phyloP scores from a whole-genome alignment of 2,329 filamentous ascomycete species.

The Allantophomopsis lycopodina region DNA sequence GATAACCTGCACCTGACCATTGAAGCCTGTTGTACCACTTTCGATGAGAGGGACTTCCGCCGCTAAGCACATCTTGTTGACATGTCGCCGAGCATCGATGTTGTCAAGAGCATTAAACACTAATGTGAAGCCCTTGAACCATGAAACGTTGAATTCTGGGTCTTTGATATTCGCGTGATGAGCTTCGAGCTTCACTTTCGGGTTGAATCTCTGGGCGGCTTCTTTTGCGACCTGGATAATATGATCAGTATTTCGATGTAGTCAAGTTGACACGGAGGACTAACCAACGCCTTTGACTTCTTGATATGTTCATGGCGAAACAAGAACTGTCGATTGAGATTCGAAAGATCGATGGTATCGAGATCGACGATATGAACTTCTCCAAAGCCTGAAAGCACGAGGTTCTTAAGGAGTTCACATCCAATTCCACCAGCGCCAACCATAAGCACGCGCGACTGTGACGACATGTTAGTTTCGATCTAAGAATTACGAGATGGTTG shows the following conservation, averaged over 20 bases:
- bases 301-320: conserved; percentile 97
- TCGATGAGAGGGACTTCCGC: conserved; percentile 85
- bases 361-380: conserved; percentile 93
- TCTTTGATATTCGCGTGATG: conserved; percentile 96
- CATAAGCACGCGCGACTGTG: conserved; percentile 74
- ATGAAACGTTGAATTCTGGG: conserved; percentile 67
- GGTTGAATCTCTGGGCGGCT: conserved; percentile 81
- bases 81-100: conserved; percentile 81
- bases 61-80: conserved; percentile 94
- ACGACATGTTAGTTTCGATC: conserved; percentile 18
- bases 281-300: conserved; percentile 83
- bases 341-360: conserved; percentile 95
- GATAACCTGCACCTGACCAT: conserved; percentile 94
- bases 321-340: conserved; percentile 93
- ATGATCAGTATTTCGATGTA: conserved; percentile 3
- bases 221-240: conserved; percentile 70
- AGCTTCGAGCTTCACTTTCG: conserved; percentile 71
- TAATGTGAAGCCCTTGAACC: conserved; percentile 71
- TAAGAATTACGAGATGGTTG: not conserved
- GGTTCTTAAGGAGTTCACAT: conserved; percentile 93
- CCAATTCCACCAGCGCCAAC: conserved; percentile 95
- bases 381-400: conserved; percentile 82
- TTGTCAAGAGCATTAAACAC: conserved; percentile 98
- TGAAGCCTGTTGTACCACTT: conserved; percentile 95
- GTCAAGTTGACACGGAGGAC: conserved; percentile 15